Percentiles rank a stretch among this genome's conserved stretches.
Conservation (phyloP, 2,329 filamentous ascomycete genomes). For the Cladobotryum protrusum region DNA sequence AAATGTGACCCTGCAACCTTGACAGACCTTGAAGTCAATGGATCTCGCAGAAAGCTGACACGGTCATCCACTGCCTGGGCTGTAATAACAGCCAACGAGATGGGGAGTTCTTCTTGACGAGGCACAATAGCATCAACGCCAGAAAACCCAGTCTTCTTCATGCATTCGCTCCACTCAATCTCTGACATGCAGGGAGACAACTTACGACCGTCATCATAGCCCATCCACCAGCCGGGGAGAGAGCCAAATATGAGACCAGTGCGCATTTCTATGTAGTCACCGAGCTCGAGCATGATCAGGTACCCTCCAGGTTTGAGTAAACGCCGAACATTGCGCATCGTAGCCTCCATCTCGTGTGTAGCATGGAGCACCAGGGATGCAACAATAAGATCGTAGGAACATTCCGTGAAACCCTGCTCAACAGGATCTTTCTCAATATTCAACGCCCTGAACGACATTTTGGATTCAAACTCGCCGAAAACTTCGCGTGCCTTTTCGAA, state of each 20-base stretch:
- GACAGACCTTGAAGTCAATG: no score
- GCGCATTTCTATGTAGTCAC: background rate
- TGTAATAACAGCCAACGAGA: background rate
- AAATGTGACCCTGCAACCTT: background rate
- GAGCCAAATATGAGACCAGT: conserved; percentile 6
- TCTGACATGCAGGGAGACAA: background rate
- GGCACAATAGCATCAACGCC: background rate
- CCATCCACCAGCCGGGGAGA: conserved; percentile 1
- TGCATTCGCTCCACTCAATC: background rate
- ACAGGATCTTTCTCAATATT: conserved; percentile 13
- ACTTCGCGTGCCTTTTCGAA: conserved; percentile 19
- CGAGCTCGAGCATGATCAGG: conserved; percentile 11
- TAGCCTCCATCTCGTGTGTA: background rate
- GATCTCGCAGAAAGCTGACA: background rate
- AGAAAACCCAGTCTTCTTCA: background rate
- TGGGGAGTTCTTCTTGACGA: no score
- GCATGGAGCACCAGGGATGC: conserved; percentile 11
- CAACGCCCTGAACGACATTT: conserved; percentile 20
- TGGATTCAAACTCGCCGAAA: conserved; percentile 4
- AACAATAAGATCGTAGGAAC: conserved; percentile 15
- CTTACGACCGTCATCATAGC: background rate
- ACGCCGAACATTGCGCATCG: conserved; percentile 1
- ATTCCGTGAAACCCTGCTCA: conserved; percentile 13
- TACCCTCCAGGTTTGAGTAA: conserved; percentile 13
- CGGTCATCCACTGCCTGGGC: background rate